Evolutionary conservation across 2,329 filamentous ascomycete species (phyloP).

Genomic region (Epichloe elymi): DNA sequence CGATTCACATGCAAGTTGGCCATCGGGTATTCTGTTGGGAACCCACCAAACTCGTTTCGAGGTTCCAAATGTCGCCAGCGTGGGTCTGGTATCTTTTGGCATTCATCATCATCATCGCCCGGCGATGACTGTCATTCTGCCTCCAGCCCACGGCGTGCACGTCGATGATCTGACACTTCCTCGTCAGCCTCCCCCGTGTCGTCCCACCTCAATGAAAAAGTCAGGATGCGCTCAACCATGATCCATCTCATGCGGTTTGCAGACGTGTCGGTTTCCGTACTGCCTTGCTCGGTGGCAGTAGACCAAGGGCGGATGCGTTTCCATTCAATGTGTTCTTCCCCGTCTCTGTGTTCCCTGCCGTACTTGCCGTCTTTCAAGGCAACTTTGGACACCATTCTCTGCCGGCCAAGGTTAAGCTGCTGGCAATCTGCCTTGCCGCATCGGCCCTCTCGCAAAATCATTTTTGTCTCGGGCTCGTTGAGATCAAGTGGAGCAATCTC

Average conservation of each 20-base stretch:
- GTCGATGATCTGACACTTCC: slow-evolving; percentile 7
- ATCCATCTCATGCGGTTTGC: slow-evolving; percentile 25
- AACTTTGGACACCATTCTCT: slow-evolving; percentile 25
- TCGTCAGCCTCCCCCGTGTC: slow-evolving; percentile 17
- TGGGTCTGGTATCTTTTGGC: not conserved
- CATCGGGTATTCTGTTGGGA: too few species aligned
- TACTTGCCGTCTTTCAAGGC: slow-evolving; percentile 23
- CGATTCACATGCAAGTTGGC: too few species aligned
- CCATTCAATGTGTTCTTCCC: slow-evolving; percentile 13
- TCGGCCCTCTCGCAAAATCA: slow-evolving; percentile 21
- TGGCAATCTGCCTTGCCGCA: slow-evolving; percentile 23
- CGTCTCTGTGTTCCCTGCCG: slow-evolving; percentile 10
- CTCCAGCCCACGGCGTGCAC: slow-evolving; percentile 1
- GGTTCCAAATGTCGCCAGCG: too few species aligned
- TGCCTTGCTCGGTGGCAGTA: slow-evolving; percentile 13
- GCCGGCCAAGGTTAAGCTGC: slow-evolving; percentile 21
- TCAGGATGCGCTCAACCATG: slow-evolving; percentile 24
- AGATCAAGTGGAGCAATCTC: slow-evolving; percentile 24
- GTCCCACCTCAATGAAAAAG: slow-evolving; percentile 24
- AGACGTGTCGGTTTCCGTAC: slow-evolving; percentile 14
- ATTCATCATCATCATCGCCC: not conserved
- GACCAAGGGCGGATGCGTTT: slow-evolving; percentile 21
- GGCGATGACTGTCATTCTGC: not conserved
- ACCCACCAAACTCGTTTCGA: too few species aligned
- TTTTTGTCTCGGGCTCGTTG: slow-evolving; percentile 20